These are phyloP conservation scores for Coix lacrymajobi DNA, from an alignment of 176 grass and related monocot genomes.

Conservation along the genomic window DNA sequence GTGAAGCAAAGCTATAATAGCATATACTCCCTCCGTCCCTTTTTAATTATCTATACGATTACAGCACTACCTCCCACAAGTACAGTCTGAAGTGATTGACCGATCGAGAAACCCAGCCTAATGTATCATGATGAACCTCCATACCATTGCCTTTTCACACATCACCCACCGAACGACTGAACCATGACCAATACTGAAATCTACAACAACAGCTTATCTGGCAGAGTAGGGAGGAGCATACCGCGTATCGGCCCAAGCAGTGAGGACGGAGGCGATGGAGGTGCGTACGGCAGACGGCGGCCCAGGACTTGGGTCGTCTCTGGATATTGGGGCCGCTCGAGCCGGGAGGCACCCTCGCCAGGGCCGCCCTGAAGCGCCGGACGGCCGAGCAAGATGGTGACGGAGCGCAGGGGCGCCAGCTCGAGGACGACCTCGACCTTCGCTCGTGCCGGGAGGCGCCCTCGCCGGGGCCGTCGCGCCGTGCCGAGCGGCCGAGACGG, in stretches of 20 bases:
- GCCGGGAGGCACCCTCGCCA: too few species aligned
- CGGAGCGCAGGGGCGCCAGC: too few species aligned
- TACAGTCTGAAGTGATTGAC: background rate
- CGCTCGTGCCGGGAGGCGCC: too few species aligned
- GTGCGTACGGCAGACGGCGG: slow-evolving; percentile 72
- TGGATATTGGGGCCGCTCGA: slow-evolving; percentile 34
- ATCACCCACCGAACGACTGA: background rate
- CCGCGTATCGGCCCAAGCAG: slow-evolving; percentile 80
- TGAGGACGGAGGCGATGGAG: slow-evolving; percentile 78
- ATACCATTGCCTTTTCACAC: background rate
- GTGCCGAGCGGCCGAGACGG: too few species aligned
- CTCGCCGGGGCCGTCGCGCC: too few species aligned
- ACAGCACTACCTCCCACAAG: background rate
- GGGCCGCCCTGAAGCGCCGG: too few species aligned
- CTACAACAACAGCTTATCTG: background rate
- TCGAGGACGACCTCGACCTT: too few species aligned
- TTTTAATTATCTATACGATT: background rate
- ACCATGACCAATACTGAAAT: background rate
- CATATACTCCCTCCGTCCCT: too few species aligned
- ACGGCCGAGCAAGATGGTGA: too few species aligned
- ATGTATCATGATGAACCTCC: background rate
- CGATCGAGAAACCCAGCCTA: background rate
- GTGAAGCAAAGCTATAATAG: background rate
- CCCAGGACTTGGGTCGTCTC: slow-evolving; percentile 50
- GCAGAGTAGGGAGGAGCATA: slow-evolving; percentile 12